Evolutionary conservation across 148 eudicot genomes (phyloP).

Genomic region (Vaccinium macrocarpon): DNA sequence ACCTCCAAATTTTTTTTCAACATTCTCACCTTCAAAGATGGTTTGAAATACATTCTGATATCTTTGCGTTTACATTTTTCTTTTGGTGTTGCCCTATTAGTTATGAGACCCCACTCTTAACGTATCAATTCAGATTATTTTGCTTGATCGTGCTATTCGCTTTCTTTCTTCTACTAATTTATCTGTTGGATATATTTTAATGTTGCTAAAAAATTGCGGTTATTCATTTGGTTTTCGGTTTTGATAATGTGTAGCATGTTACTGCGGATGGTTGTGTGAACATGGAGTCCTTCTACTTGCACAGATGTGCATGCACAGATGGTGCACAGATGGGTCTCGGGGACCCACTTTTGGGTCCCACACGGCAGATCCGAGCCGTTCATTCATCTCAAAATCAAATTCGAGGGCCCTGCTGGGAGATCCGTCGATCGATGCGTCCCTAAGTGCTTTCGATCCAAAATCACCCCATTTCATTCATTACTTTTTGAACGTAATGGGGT

Average conservation of each 20-base stretch:
- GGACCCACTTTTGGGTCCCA: too few species aligned
- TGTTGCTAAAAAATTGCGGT: background rate
- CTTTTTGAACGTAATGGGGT: too few species aligned
- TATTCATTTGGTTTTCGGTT: slow-evolving; percentile 8
- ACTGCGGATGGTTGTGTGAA: slow-evolving; percentile 75
- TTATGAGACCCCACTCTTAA: background rate
- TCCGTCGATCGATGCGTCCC: too few species aligned
- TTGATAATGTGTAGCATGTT: slow-evolving; percentile 42
- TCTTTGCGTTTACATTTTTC: background rate
- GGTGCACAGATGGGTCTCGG: too few species aligned
- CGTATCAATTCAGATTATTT: background rate
- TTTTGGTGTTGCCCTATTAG: background rate
- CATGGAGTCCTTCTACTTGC: too few species aligned
- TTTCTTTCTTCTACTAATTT: background rate
- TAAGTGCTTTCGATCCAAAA: too few species aligned
- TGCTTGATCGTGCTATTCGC: background rate
- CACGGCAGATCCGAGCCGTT: too few species aligned
- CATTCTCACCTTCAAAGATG: background rate
- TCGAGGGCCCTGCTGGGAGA: too few species aligned
- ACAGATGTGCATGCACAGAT: too few species aligned
- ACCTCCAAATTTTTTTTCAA: background rate
- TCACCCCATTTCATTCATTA: too few species aligned
- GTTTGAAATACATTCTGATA: background rate
- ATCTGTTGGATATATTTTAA: background rate
- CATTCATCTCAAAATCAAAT: too few species aligned